A percentile compares a stretch with the other conserved stretches of the same genome.
Evolutionary conservation across 139 green algal genomes (phyloP).

Genomic region (Yamagishiella unicocca): DNA sequence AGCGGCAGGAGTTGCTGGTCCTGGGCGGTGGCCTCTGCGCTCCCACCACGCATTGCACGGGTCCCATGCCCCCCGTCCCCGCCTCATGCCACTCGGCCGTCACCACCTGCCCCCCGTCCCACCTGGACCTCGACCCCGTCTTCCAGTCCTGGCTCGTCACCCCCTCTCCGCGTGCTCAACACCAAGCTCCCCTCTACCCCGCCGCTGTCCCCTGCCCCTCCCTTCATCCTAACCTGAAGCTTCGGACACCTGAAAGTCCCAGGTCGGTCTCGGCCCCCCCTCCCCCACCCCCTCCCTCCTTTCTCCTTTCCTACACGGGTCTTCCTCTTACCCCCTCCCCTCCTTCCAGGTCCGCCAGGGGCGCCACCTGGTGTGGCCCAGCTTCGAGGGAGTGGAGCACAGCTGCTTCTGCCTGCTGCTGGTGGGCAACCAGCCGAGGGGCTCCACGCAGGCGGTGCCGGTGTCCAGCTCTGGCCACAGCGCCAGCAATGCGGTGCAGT

Average conservation of each 20-base stretch:
- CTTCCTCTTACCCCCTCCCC: background rate
- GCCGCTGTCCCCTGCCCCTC: background rate
- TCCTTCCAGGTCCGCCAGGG: constrained; percentile 25
- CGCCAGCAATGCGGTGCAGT: background rate
- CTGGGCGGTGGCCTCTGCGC: too few species aligned
- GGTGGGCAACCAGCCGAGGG: background rate
- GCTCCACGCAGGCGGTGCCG: constrained; percentile 1
- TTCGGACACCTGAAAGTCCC: background rate
- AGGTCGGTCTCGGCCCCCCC: background rate
- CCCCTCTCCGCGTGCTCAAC: too few species aligned
- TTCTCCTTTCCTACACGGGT: too few species aligned
- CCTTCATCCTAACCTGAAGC: background rate
- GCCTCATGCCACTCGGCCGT: too few species aligned
- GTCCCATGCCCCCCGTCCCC: too few species aligned
- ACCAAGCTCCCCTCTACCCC: background rate
- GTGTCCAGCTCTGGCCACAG: background rate
- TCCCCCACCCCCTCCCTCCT: too few species aligned
- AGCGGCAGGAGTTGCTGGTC: too few species aligned
- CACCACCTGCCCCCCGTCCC: too few species aligned
- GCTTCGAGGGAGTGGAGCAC: constrained; percentile 18
- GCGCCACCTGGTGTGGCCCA: constrained; percentile 37
- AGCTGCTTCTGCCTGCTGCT: constrained; percentile 31
- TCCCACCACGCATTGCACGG: too few species aligned
- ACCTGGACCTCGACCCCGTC: too few species aligned
- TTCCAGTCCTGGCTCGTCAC: too few species aligned